Conservation (phyloP, 306 rosid genomes). For the Potentilla sterilis region DNA sequence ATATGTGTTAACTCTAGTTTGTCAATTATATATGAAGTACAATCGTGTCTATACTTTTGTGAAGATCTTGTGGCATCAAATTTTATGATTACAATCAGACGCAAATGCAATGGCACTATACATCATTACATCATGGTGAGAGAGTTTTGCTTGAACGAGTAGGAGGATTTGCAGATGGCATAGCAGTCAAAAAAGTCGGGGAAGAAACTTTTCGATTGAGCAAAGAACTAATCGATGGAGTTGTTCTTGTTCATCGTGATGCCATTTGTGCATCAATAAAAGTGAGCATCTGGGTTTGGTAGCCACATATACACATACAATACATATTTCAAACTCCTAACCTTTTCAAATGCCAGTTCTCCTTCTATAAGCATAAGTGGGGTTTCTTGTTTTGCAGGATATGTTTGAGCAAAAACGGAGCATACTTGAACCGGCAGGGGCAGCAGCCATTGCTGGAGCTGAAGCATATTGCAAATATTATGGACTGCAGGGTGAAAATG, state of each 20-base stretch:
- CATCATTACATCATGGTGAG: conserved; percentile 76
- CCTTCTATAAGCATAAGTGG: background rate
- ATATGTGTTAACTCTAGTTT: too few species aligned
- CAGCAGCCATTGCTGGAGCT: conserved; percentile 94
- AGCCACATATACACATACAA: background rate
- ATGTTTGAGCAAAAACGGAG: conserved; percentile 97
- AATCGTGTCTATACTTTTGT: too few species aligned
- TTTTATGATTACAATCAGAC: too few species aligned
- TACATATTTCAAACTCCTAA: conserved; percentile 7
- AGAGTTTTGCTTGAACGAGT: conserved; percentile 72
- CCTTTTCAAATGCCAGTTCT: background rate
- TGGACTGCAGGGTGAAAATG: conserved; percentile 70
- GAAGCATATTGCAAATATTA: conserved; percentile 96
- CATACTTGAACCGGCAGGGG: conserved; percentile 96
- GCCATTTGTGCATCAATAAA: conserved; percentile 95
- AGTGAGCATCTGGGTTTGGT: conserved; percentile 35
- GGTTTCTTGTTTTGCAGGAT: conserved; percentile 44
- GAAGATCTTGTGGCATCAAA: too few species aligned
- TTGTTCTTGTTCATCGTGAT: conserved; percentile 86
- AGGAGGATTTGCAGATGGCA: conserved; percentile 94
- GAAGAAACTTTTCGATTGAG: conserved; percentile 83
- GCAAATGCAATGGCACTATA: conserved; percentile 95
- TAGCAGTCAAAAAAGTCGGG: conserved; percentile 94
- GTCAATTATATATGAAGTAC: too few species aligned
- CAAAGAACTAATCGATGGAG: conserved; percentile 78